Evolutionary conservation across 768 basidiomycete species (phyloP).

Genomic region (Mycena latifolia): DNA sequence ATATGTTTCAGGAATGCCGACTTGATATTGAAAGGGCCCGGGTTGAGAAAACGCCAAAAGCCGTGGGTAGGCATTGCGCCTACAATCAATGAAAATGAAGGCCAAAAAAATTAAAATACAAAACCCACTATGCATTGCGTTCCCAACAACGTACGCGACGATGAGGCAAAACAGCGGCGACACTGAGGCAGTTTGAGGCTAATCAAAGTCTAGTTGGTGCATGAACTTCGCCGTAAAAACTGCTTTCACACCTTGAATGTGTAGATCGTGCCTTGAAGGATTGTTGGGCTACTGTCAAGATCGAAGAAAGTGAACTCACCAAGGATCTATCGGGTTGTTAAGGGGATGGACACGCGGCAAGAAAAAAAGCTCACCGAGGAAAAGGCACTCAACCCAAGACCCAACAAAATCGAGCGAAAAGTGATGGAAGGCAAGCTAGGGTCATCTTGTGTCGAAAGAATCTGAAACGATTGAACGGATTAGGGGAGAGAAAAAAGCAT

Average conservation of each 20-base stretch:
- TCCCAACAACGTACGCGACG: conserved; percentile 67
- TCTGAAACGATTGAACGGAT: neutral
- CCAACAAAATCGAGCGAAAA: conserved; percentile 62
- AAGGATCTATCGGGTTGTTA: conserved; percentile 41
- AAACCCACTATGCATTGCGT: conserved; percentile 57
- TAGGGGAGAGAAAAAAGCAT: too few relatives aligned
- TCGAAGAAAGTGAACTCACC: conserved; percentile 28
- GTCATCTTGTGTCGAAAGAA: conserved; percentile 56
- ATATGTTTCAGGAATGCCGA: conserved; percentile 37
- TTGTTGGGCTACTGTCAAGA: neutral
- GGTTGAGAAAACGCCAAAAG: conserved; percentile 62
- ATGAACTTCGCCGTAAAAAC: too few relatives aligned
- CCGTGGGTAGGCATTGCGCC: conserved; percentile 57
- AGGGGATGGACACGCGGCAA: conserved; percentile 39
- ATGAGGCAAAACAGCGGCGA: conserved; percentile 69
- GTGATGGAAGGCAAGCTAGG: conserved; percentile 60
- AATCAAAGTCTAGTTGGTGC: neutral
- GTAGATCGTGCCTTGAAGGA: conserved; percentile 52
- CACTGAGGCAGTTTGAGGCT: conserved; percentile 61
- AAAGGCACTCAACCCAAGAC: conserved; percentile 62
- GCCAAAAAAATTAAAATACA: neutral
- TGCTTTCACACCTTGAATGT: conserved; percentile 37
- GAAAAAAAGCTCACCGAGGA: conserved; percentile 46
- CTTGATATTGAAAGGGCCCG: conserved; percentile 72
- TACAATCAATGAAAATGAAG: conserved; percentile 9